phyloP scores from a whole-genome alignment of 192 early-diverging fungal species.

The Coemansia sp. region DNA sequence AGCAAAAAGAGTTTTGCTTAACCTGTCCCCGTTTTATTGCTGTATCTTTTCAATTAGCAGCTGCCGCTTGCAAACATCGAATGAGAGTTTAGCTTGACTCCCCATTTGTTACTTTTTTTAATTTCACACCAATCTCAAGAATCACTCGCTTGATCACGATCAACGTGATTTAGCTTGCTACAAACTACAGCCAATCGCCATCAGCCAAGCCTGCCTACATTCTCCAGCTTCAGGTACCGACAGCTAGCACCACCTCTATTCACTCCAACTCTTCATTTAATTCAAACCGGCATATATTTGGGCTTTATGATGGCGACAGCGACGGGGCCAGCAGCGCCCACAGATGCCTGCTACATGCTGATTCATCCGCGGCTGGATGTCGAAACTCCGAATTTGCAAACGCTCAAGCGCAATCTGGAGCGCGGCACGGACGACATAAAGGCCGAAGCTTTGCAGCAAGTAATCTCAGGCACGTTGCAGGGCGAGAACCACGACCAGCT shows the following conservation, averaged over 20 bases:
- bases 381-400: slow-evolving; percentile 47
- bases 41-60: too few relatives aligned
- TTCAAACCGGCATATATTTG: neutral
- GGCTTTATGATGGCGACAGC: slow-evolving; percentile 44
- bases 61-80: too few relatives aligned
- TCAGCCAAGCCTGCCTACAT: neutral
- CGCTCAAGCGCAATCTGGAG: slow-evolving; percentile 66
- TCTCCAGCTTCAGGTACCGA: too few relatives aligned
- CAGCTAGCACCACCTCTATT: neutral
- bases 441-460: slow-evolving; percentile 92
- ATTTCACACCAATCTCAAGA: too few relatives aligned
- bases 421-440: slow-evolving; percentile 90
- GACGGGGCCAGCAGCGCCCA: slow-evolving; percentile 21
- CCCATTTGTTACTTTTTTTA: too few relatives aligned
- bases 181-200: neutral
- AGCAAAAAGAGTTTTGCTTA: neutral
- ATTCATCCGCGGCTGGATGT: slow-evolving; percentile 44
- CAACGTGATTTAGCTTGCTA: too few relatives aligned
- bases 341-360: slow-evolving; percentile 56
- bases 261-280: neutral
- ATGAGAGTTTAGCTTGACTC: too few relatives aligned
- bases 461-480: slow-evolving; percentile 86
- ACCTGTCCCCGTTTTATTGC: neutral
- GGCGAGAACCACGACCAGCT: slow-evolving; percentile 87
- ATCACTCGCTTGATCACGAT: too few relatives aligned